Base-by-base conservation (phyloP, 192 early-diverging fungal genomes). In the Coemansia sp. region DNA sequence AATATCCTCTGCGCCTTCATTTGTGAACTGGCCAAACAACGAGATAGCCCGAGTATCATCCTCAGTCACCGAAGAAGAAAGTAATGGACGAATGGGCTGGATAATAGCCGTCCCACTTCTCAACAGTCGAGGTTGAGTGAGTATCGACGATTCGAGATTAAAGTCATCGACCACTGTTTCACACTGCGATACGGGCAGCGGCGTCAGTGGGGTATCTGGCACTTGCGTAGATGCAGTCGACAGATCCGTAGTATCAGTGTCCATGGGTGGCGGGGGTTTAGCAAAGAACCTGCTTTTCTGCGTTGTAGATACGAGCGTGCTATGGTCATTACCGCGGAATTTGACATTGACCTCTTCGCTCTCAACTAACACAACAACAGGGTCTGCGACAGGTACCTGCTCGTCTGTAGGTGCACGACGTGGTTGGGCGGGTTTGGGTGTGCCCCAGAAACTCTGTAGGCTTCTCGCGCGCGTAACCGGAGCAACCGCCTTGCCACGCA, bases 251-350 rank as follows among this genome's bases (percentile, higher is more conserved):
- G 16, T 5, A 50, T 50, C 49, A 52, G 18, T 10, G n/a, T 36
- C 52, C 70, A 27, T 6, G 24, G 11, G 15, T 0, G 36, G 50
- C n/a, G n/a, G 34, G 16, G 38, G 22, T 6, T 69, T 58, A 0
- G 11, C 57, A 36, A 84, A 84, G 73, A 84, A 84, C 41, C 69
- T 33, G 62, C 81, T 84, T 7, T 67, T 64, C 24, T 70, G 31
- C 12, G 53, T 64, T 3, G 81, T 84, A 3, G 64, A 24, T 20
- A 74, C 68, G 5, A 68, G 38, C 47, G 39, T 44, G 52, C 65
- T 36, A 33, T 70, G 65, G 15, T 63, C 43, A 3, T 53, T 70
- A 66, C 34, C 43, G 24, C 81, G 76, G 52, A 79, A 79, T 49
- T 62, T 72, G 46, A 75, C 73, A 15, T 49, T 66, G 13, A 58